Evolutionary conservation across 805 yeast species (phyloP), one percentile per base, ranked within the genome.

Genomic region (Lipomyces mesembrius): DNA sequence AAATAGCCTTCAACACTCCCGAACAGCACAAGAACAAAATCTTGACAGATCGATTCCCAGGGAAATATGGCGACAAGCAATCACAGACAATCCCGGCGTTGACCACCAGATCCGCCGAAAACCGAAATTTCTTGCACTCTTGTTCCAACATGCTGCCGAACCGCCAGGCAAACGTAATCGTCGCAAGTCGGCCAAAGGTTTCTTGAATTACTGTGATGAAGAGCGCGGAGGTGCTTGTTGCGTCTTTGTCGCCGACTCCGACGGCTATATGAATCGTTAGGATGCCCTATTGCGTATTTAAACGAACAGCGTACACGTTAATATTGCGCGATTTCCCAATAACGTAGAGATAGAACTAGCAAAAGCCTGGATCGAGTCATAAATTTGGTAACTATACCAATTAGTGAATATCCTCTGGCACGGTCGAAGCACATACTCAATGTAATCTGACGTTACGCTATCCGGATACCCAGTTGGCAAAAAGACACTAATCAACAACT

Each of bases 391-490:
- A 57, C 72, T 69, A 35, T 27, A 32, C 7, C 6, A 2, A 27
- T 25, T 60, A 25, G 52, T 27, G 43, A 51, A 20, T 37, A 27
- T n/a, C 49, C 25, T n/a, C 12, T 9, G 22, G 39, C 60, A 54
- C 12, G 2, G 17, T 52, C 20, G 59, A 55, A 37, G 11, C 49
- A 63, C 72, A 22, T 43, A 69, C 71, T 74, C 74, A 25, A 74
- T 66, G 59, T 77, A 77, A 60, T 77, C 80, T 1, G 74, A 39
- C 11, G 68, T 64, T 37, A 77, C 80, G 52, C 77, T 71, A 53
- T 74, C 70, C 11, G 80, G 80, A 61, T 76, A 77, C 14, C 80
- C 80, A 4, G 79, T 75, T 25, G 80, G 80, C 59, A 77, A 70
- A 64, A 77, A 77, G 52, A 78, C 74, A 52, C 74, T 69, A 20